A percentile compares a stretch with the other conserved stretches of the same genome.
Evolutionary conservation across 306 rosid genomes (phyloP).

Genomic region (Dryas octopetala): DNA sequence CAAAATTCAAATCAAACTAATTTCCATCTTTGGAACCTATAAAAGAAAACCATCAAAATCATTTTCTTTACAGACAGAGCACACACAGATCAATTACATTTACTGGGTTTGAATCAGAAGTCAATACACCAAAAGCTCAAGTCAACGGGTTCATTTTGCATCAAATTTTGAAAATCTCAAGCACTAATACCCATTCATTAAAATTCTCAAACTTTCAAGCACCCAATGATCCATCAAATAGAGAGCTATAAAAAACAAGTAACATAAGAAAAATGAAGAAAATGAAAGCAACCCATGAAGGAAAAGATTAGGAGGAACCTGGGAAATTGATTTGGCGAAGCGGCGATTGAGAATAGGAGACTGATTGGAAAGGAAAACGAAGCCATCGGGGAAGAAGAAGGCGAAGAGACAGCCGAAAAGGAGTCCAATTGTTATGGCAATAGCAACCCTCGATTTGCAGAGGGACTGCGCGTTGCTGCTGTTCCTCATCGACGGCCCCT

Average conservation of each 20-base stretch:
- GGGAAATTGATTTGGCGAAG: conserved; percentile 43
- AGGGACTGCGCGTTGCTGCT: conserved; percentile 27
- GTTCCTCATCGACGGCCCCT: not conserved
- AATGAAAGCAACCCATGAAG: not conserved
- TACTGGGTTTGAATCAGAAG: conserved; percentile 3
- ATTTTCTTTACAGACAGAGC: not conserved
- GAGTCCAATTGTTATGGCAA: conserved; percentile 63
- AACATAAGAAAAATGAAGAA: not conserved
- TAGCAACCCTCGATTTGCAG: conserved; percentile 46
- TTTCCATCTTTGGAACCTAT: not conserved
- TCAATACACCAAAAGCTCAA: not conserved
- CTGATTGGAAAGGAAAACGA: conserved; percentile 38
- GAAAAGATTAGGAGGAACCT: conserved; percentile 42
- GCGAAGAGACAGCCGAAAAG: conserved; percentile 67
- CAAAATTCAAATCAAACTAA: conserved; percentile 2
- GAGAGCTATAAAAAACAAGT: not conserved
- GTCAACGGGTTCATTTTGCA: conserved; percentile 13
- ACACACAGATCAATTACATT: not conserved
- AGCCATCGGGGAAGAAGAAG: conserved; percentile 60
- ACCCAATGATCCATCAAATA: conserved; percentile 13
- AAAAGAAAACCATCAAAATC: not conserved
- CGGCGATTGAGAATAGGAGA: conserved; percentile 31
- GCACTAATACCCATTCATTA: not conserved
- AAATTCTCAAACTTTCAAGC: not conserved
- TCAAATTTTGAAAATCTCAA: not conserved